Conservation (phyloP, 2,329 filamentous ascomycete genomes). For the Apiospora aurea region DNA sequence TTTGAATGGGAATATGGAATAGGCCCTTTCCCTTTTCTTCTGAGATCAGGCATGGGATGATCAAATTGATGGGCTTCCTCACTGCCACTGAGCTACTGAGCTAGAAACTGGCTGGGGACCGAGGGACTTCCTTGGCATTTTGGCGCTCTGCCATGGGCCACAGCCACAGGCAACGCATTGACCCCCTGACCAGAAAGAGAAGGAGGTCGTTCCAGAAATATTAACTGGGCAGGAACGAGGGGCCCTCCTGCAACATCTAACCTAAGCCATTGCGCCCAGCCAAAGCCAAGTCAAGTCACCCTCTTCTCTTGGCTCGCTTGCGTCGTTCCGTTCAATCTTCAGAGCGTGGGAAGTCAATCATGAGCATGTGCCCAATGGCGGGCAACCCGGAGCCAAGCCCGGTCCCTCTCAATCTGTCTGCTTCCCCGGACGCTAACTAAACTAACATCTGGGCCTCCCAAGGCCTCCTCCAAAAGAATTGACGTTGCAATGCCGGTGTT, state of each 20-base stretch:
- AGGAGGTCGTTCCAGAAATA: not conserved
- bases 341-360: not conserved
- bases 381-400: not conserved
- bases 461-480: not conserved
- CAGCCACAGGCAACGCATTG: not conserved
- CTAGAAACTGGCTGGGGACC: not conserved
- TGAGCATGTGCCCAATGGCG: not conserved
- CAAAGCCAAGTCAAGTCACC: not conserved
- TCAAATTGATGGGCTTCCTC: not conserved
- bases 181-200: not conserved
- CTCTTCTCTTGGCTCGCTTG: not conserved
- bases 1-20: too few relatives aligned
- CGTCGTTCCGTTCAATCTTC: not conserved
- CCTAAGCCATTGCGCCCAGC: not conserved
- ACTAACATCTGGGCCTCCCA: not conserved
- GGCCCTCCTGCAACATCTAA: slow-evolving; percentile 13
- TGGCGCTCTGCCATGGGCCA: not conserved
- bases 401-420: not conserved
- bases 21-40: too few relatives aligned
- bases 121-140: not conserved
- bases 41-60: too few relatives aligned
- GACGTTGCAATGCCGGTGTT: not conserved
- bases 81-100: not conserved
- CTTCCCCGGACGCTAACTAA: not conserved
- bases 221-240: not conserved